Conservation (phyloP, 768 basidiomycete species). For the Leccinum subgranulosum region DNA sequence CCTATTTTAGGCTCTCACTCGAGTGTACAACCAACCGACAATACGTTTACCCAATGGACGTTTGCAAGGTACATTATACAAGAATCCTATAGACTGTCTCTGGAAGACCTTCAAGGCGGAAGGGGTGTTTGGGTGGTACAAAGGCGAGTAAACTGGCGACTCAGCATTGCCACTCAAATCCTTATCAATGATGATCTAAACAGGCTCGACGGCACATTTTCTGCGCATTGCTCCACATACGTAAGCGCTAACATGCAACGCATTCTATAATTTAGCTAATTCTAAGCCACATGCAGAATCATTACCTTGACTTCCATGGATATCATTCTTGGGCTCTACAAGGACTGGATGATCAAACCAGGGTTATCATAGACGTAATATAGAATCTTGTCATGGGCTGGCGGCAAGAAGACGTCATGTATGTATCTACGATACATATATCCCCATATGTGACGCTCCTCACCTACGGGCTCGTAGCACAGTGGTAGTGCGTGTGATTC, state of each 20-base stretch:
- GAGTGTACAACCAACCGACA: constrained; percentile 96
- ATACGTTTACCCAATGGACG: constrained; percentile 65
- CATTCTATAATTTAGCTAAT: constrained; percentile 1
- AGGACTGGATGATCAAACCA: constrained; percentile 30
- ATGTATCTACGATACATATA: background rate
- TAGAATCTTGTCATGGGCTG: background rate
- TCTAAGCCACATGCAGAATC: constrained; percentile 47
- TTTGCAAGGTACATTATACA: constrained; percentile 75
- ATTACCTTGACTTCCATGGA: constrained; percentile 90
- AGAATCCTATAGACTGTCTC: constrained; percentile 91
- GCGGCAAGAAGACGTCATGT: background rate
- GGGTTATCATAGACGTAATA: constrained; percentile 8
- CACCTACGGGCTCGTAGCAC: constrained; percentile 21
- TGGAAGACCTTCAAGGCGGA: constrained; percentile 94
- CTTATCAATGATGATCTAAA: background rate
- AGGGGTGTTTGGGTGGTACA: constrained; percentile 93
- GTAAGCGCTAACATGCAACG: constrained; percentile 40
- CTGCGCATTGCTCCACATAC: constrained; percentile 91
- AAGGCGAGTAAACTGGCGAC: constrained; percentile 49
- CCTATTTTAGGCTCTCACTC: constrained; percentile 66
- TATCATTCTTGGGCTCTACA: constrained; percentile 68
- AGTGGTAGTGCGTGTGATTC: constrained; percentile 37
- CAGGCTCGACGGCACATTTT: constrained; percentile 93
- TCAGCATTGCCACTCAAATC: background rate
- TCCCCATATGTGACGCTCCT: background rate